Percentiles rank a stretch among this genome's conserved stretches.
These are phyloP conservation scores for Tardiomyces depauwii DNA, from an alignment of 1,139 yeast species.

Conservation along the genomic window DNA sequence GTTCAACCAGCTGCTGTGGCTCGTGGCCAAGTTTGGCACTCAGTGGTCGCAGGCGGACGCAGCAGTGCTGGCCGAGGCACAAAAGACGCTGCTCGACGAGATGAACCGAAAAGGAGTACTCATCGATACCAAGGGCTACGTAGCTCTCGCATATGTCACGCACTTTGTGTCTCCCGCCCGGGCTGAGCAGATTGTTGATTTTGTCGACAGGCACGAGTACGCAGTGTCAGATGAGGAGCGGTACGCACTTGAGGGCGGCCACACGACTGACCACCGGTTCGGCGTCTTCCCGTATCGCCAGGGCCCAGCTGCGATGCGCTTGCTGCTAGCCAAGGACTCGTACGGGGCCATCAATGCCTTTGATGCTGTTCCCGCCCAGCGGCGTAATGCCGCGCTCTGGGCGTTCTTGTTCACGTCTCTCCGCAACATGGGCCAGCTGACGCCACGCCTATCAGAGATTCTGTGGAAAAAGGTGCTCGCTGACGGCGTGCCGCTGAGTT, in stretches of 20 bases:
- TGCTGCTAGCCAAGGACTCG: constrained; percentile 6
- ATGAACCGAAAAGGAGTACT: constrained; percentile 11
- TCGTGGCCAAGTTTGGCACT: constrained; percentile 18
- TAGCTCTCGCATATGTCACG: constrained; percentile 18
- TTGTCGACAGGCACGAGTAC: constrained; percentile 2
- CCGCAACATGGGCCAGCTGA: constrained; percentile 11
- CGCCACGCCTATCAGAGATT: constrained; percentile 10
- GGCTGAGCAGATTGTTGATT: constrained; percentile 4
- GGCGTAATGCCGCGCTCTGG: constrained; percentile 16
- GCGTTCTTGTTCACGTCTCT: constrained; percentile 13
- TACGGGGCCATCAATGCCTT: constrained; percentile 4
- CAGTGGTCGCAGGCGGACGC: constrained; percentile 14
- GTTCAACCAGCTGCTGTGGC: constrained; percentile 23
- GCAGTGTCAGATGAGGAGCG: constrained; percentile 1
- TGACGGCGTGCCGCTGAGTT: constrained; percentile 8
- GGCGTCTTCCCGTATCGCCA: constrained; percentile 6
- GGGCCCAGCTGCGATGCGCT: constrained; percentile 6
- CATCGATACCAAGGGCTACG: constrained; percentile 21
- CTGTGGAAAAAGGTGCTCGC: constrained; percentile 14
- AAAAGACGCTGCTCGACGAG: constrained; percentile 13
- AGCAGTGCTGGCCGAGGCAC: constrained; percentile 16
- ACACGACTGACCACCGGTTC: not conserved
- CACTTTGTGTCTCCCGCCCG: constrained; percentile 4
- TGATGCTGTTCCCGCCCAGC: not conserved
- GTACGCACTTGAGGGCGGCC: not conserved